A percentile compares a stretch with the other conserved stretches of the same genome.
Evolutionary conservation across 352 stramenopile species (phyloP).

Genomic region (Globisporangium barbulae): DNA sequence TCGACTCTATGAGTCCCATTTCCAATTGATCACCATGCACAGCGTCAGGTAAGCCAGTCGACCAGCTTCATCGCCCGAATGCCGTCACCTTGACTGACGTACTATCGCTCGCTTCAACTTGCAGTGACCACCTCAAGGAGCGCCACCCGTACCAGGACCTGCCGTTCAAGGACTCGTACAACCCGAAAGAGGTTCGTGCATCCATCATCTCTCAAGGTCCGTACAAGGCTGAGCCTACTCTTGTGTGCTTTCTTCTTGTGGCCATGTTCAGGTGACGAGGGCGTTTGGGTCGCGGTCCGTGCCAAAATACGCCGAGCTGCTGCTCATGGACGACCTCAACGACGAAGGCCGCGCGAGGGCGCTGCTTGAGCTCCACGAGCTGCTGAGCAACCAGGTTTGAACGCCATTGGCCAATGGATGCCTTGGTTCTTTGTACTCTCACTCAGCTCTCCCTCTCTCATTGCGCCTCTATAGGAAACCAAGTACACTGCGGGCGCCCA

Average conservation of each 20-base stretch:
- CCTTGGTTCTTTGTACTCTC: background rate
- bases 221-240: background rate
- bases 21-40: conserved; percentile 33
- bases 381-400: conserved; percentile 49
- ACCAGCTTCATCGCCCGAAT: background rate
- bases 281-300: conserved; percentile 52
- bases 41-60: conserved; percentile 35
- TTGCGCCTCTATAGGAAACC: conserved; percentile 22
- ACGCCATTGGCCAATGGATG: background rate
- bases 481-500: conserved; percentile 49
- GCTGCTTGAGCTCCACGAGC: conserved; percentile 43
- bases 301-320: conserved; percentile 57
- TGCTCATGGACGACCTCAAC: conserved; percentile 48
- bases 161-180: conserved; percentile 54
- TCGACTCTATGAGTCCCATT: background rate
- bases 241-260: background rate
- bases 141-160: conserved; percentile 57
- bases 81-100: background rate
- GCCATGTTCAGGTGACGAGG: conserved; percentile 36
- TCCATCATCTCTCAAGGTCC: background rate
- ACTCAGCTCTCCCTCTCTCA: background rate
- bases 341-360: conserved; percentile 50
- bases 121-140: conserved; percentile 57
- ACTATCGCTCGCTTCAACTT: background rate
- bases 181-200: conserved; percentile 37